A percentile compares a stretch with the other conserved stretches of the same genome.
Conservation (phyloP, 1,284 basidiomycete genomes). For the Boletellus dicymbophilus region DNA sequence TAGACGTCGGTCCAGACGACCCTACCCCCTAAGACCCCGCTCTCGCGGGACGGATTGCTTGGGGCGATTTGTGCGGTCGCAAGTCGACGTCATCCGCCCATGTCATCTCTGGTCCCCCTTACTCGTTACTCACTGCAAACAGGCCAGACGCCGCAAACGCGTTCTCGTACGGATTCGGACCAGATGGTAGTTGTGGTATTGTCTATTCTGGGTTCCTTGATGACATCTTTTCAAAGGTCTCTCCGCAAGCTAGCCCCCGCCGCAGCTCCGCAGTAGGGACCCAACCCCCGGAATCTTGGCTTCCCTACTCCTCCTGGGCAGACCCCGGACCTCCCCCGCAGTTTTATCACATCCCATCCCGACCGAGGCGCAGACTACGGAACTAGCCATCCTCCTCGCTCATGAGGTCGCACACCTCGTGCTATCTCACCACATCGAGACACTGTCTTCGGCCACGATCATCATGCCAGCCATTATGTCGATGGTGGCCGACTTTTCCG, state of each 20-base stretch:
- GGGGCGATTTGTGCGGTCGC: slow-evolving; percentile 50
- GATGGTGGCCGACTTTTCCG: too few relatives aligned
- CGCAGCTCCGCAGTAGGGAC: background rate
- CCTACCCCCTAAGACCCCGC: slow-evolving; percentile 69
- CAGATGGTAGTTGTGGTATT: slow-evolving; percentile 85
- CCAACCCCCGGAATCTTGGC: slow-evolving; percentile 44
- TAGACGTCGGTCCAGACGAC: slow-evolving; percentile 48
- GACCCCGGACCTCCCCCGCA: slow-evolving; percentile 31
- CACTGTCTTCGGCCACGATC: slow-evolving; percentile 79
- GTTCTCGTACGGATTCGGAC: slow-evolving; percentile 91
- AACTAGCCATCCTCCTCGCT: slow-evolving; percentile 83
- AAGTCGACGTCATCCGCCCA: slow-evolving; percentile 47
- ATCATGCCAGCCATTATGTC: too few relatives aligned
- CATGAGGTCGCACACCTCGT: slow-evolving; percentile 89
- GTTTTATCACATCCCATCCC: slow-evolving; percentile 49
- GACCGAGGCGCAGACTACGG: slow-evolving; percentile 77
- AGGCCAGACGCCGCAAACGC: slow-evolving; percentile 79
- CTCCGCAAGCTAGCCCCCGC: slow-evolving; percentile 27
- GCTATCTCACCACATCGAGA: slow-evolving; percentile 88
- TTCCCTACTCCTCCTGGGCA: slow-evolving; percentile 40
- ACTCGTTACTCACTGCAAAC: slow-evolving; percentile 83
- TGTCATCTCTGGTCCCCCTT: slow-evolving; percentile 77
- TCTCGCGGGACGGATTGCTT: slow-evolving; percentile 70
- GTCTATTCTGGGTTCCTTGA: slow-evolving; percentile 89
- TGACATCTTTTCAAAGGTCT: slow-evolving; percentile 61